Evolutionary conservation across 768 basidiomycete genomes (phyloP).

Genomic region (Macrolepiota fuliginosa): DNA sequence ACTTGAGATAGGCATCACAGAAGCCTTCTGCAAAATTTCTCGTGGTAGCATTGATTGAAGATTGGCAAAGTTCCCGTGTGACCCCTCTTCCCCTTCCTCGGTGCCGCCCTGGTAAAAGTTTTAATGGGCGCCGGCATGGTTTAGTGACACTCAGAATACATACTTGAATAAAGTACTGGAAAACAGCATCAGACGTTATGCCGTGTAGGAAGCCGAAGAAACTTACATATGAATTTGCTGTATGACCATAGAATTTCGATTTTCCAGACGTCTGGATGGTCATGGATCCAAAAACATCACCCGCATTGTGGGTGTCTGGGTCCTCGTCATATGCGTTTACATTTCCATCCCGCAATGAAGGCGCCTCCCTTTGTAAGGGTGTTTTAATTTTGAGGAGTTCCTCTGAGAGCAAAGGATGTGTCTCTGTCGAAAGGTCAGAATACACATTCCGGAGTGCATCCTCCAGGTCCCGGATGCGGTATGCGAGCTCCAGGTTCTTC

Average conservation of each 20-base stretch:
- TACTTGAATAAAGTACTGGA: slow-evolving; percentile 74
- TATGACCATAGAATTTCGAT: slow-evolving; percentile 73
- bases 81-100: slow-evolving; percentile 36
- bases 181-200: slow-evolving; percentile 4
- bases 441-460: slow-evolving; percentile 64
- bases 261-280: slow-evolving; percentile 68
- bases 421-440: slow-evolving; percentile 52
- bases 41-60: slow-evolving; percentile 56
- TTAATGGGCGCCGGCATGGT: slow-evolving; percentile 48
- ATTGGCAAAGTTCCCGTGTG: slow-evolving; percentile 39
- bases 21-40: slow-evolving; percentile 61
- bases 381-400: slow-evolving; percentile 75
- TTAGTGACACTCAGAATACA: slow-evolving; percentile 16
- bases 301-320: slow-evolving; percentile 54
- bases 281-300: slow-evolving; percentile 81
- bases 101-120: slow-evolving; percentile 37
- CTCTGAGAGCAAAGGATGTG: slow-evolving; percentile 68
- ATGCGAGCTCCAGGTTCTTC: slow-evolving; percentile 72
- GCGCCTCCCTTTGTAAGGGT: slow-evolving; percentile 65
- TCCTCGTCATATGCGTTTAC: slow-evolving; percentile 49
- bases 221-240: slow-evolving; percentile 74
- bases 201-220: not conserved
- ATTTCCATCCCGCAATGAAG: slow-evolving; percentile 35
- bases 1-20: slow-evolving; percentile 59
- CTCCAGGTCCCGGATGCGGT: slow-evolving; percentile 73